Evolutionary conservation across 202 grass and related monocot species (phyloP), one percentile per base, ranked within the genome.

Genomic region (Carex sylvatica): DNA sequence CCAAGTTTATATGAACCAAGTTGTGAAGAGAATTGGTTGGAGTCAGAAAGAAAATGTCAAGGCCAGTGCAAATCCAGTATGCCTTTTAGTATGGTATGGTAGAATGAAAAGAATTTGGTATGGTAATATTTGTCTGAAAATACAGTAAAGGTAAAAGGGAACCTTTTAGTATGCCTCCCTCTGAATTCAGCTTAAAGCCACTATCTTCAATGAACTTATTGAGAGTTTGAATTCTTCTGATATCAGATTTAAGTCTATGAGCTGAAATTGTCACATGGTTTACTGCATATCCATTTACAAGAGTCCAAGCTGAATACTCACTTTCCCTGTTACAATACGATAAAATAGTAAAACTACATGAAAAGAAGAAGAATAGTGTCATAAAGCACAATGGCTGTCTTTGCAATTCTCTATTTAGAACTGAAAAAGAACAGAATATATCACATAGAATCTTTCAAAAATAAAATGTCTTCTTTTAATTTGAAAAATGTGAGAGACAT

Each of bases 201-300:
- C 79, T 95, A 52, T 90, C 80, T 86, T 95, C 91, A 68, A 98
- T 87, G 87, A 93, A 98, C 86, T 90, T 84, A 83, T 98, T 98
- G 61, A 98, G 91, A 53, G 51, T 90, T 82, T 60, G 71, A 49
- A 95, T 95, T 79, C 59, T 93, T 90, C 77, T 93, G 19, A 95
- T 92, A 86, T 92, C 90, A n/a, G 91, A 95, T 38, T 89, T 70
- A 79, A 98, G 76, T 9, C 65, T 84, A 87, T 98, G 96, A 65
- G 91, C 88, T 46, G 91, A 71, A 84, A 98, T 87, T 53, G 92
- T 98, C 19, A 88, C 85, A 91, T 98, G 96, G 85, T 95, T 98
- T 80, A 98, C 79, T 76, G 96, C 87, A 90, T 98, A 98, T 26
- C 96, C 96, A 92, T 98, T 98, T 87, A 95, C 96, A 90, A 95